Conservation (phyloP, 2,329 filamentous ascomycete species). For the Talaromyces islandicus region DNA sequence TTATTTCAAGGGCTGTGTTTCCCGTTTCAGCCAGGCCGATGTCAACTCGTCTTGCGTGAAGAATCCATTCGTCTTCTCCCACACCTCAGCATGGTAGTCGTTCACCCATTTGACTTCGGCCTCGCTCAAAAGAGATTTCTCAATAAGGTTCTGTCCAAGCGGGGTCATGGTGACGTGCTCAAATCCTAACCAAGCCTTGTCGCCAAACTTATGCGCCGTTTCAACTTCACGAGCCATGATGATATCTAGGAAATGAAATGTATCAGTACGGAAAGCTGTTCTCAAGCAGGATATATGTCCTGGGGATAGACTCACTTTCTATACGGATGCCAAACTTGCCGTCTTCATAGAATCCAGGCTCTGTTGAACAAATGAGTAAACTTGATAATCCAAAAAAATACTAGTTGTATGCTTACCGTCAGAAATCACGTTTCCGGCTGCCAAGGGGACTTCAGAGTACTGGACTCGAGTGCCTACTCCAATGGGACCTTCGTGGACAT, state of each 20-base stretch:
- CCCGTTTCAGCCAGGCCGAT: slow-evolving; percentile 74
- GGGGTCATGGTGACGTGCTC: slow-evolving; percentile 97
- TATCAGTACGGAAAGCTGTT: background rate
- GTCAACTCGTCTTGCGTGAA: slow-evolving; percentile 69
- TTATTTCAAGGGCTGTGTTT: slow-evolving; percentile 60
- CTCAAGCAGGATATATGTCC: background rate
- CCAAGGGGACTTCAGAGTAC: slow-evolving; percentile 82
- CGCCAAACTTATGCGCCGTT: slow-evolving; percentile 81
- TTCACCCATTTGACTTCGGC: slow-evolving; percentile 84
- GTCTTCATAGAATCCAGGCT: slow-evolving; percentile 96
- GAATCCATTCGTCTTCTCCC: slow-evolving; percentile 70
- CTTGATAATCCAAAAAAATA: background rate
- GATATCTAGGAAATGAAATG: slow-evolving; percentile 50
- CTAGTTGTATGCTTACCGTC: slow-evolving; percentile 46
- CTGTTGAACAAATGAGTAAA: slow-evolving; percentile 28
- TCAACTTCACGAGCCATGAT: slow-evolving; percentile 84
- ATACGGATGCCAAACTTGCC: slow-evolving; percentile 91
- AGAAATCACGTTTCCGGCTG: slow-evolving; percentile 90
- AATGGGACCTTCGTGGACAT: slow-evolving; percentile 95
- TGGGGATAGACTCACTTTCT: slow-evolving; percentile 54
- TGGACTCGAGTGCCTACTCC: slow-evolving; percentile 89
- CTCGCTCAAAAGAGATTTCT: slow-evolving; percentile 63
- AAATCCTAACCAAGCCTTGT: slow-evolving; percentile 90
- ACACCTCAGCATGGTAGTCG: slow-evolving; percentile 72
- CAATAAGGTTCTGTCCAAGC: slow-evolving; percentile 83